Evolutionary conservation across 371 early-diverging fungal genomes (phyloP).

Genomic region (Dichotomocladium elegans): DNA sequence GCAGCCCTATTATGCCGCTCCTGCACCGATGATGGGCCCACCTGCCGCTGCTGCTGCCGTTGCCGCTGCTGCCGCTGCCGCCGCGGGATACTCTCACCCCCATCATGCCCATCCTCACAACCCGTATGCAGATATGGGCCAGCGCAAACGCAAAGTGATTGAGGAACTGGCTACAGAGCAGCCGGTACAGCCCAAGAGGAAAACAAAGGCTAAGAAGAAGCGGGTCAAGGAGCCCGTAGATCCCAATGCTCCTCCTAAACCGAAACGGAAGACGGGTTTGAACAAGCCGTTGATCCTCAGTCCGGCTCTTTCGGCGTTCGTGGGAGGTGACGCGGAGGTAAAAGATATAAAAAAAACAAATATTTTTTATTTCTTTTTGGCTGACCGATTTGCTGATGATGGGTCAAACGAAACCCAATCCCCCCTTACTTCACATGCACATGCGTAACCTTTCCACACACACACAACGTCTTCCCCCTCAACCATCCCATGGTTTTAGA

Average conservation of each 20-base stretch:
- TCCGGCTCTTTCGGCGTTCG: constrained; percentile 41
- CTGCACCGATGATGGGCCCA: constrained; percentile 3
- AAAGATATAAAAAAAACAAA: not conserved
- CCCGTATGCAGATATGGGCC: not conserved
- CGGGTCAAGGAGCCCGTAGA: constrained; percentile 25
- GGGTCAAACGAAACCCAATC: too few species aligned
- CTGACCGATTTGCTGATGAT: not conserved
- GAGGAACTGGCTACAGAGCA: not conserved
- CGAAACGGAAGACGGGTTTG: constrained; percentile 47
- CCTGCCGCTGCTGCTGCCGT: constrained; percentile 2
- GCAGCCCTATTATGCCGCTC: not conserved
- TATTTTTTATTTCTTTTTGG: not conserved
- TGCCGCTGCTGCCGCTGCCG: constrained; percentile 2
- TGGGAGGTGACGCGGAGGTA: constrained; percentile 49
- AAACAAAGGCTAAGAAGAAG: constrained; percentile 16
- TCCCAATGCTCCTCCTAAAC: constrained; percentile 48
- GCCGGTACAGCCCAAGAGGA: constrained; percentile 9
- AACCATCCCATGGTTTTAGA: too few species aligned
- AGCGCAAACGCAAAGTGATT: not conserved
- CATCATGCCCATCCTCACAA: not conserved
- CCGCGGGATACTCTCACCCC: not conserved
- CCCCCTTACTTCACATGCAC: too few species aligned
- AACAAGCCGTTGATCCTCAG: constrained; percentile 50
- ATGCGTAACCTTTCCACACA: too few species aligned
- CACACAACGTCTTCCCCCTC: too few species aligned